Evolutionary conservation across 139 green algal species (phyloP), one percentile per base, ranked within the genome.

Genomic region (Pseudopediastrum boryanum): DNA sequence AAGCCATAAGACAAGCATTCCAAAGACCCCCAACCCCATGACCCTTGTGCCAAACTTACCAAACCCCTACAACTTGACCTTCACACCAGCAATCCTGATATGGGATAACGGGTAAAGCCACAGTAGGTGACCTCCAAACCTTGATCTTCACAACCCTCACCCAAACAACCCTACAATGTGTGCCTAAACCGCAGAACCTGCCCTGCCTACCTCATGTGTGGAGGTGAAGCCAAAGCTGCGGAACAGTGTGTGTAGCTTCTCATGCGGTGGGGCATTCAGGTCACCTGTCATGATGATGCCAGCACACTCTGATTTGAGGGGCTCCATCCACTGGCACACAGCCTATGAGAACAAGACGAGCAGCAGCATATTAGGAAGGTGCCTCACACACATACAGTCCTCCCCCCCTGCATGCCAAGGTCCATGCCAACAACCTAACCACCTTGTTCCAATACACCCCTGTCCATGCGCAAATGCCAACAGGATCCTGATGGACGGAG

Each of bases 271-370:
- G 10, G 78, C 85, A 38, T 89, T 89, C n/a, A 89, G 77, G 63
- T 89, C 85, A 2, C 85, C 85, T 2, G 83, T 84, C 27, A 89
- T 54, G 2, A 89, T 35, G 36, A 89, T 79, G 16, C 67, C 85
- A 25, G 78, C 79, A 36, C 71, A 78, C 31, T 67, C 72, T 4
- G 1, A 35, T 61, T 72, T 75, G 44, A 80, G 61, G 2, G 63
- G 35, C n/a, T 86, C 78, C 78, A 88, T 84, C 85, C 85, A 89
- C 1, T 64, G 13, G 23, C 65, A 80, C 25, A 89, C 73, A 4
- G 63, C 77, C 65, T 78, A 35, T n/a, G 46, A 16, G 12, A 56
- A 16, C 46, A 12, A 56, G 46, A 16, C 46, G 16, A 16, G 46
- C 46, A 56, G 46, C 46, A 56, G 16, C 46, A 56, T 16, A 56